These are phyloP conservation scores for Cryptomeria japonica DNA, from an alignment of 75 land plant species.

Conservation along the genomic window DNA sequence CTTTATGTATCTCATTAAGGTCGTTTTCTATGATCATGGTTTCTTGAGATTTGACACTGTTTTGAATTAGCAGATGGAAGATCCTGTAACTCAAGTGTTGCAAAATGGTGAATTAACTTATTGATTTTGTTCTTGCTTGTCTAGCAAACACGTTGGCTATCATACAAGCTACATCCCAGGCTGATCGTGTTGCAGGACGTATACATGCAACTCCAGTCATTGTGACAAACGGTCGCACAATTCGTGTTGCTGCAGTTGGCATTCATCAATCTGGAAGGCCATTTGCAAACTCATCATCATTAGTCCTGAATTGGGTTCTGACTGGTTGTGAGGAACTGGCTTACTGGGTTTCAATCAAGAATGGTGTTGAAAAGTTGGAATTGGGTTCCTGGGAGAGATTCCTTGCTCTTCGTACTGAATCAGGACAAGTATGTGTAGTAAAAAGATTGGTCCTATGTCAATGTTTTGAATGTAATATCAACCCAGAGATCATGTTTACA, in stretches of 20 bases:
- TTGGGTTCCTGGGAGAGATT: constrained; percentile 67
- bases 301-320: constrained; percentile 67
- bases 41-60: background rate
- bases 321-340: constrained; percentile 69
- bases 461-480: background rate
- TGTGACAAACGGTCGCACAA: constrained; percentile 67
- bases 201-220: constrained; percentile 52
- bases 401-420: constrained; percentile 58
- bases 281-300: constrained; percentile 93
- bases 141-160: constrained; percentile 52
- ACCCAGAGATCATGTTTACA: background rate
- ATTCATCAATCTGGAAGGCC: constrained; percentile 54
- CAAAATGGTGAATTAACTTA: background rate
- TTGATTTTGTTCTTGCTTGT: constrained; percentile 8
- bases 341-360: constrained; percentile 42
- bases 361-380: constrained; percentile 11
- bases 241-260: constrained; percentile 83
- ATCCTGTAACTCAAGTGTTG: background rate
- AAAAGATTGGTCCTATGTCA: background rate
- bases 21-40: background rate
- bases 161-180: constrained; percentile 47
- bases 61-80: background rate
- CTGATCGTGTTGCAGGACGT: constrained; percentile 42
- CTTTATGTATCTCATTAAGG: background rate
- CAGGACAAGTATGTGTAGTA: constrained; percentile 59